Base-by-base conservation (phyloP, 2,329 filamentous ascomycete species). In the Exserohilum turcica region DNA sequence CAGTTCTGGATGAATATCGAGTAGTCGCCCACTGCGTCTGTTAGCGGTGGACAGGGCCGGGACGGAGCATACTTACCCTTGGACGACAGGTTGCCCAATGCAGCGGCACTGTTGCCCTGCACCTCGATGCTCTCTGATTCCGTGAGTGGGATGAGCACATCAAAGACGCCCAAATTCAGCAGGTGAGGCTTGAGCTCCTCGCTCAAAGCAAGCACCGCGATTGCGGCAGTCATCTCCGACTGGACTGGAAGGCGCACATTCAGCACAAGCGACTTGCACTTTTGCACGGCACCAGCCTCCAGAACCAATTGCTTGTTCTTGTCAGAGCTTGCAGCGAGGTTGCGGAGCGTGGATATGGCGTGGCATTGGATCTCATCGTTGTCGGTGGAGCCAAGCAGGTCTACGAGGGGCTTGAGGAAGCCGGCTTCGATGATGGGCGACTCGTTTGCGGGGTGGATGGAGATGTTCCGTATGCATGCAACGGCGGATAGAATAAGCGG, bases 301-400 rank as follows among this genome's bases (percentile, higher is more conserved):
- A 99, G 80, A 1, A 99, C 94, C n/a, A 99, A 83, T 53, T 95
- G 90, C 79, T 99, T 99, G 83, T 99, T 99, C 59, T 91, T 87
- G 73, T 99, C 94, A 6, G 93, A 97, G 77, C 92, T 97, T 49
- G 94, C 94, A 6, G 94, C 94, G 53, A 99, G 82, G 69, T 99
- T 99, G 59, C 94, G 87, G 43, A 99, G 83, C 0, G 94, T 99
- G 5, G 94, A 97, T 61, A 99, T 99, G 52, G 94, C 94, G 71
- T 99, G 94, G 72, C 94, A 99, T 74, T 99, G 94, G 45, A 99
- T 99, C 73, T 99, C 94, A 75, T 99, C 94, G 71, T 97, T 97
- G 66, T 97, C 93, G 0, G 92, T 97, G 8, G 92, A 95, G 45
- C 94, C 93, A 6, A 99, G 84, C 1, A 99, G 83, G 63, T 97